A percentile compares a stretch with the other conserved stretches of the same genome.
These are phyloP conservation scores for Avicennia marina DNA, from an alignment of 257 asterid genomes.

Conservation along the genomic window DNA sequence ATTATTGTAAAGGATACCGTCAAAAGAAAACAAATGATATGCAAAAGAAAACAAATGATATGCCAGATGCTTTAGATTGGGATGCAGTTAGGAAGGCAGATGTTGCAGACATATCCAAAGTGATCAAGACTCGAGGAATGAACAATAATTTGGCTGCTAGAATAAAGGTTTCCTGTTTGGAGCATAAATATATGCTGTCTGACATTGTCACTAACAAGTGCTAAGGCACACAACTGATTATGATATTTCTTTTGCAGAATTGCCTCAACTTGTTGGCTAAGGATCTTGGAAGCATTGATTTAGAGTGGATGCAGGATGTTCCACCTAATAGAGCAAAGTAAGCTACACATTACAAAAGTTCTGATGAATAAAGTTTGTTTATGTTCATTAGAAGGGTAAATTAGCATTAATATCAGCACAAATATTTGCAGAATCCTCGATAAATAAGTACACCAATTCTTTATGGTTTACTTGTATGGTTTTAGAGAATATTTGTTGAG, in stretches of 20 bases:
- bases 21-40: neutral
- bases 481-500: conserved; percentile 91
- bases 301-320: conserved; percentile 92
- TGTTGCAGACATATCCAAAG: conserved; percentile 70
- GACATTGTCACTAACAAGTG: no score
- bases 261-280: conserved; percentile 74
- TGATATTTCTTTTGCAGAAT: conserved; percentile 68
- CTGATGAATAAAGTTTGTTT: conserved; percentile 8
- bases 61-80: conserved; percentile 97
- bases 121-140: conserved; percentile 95
- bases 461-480: no score
- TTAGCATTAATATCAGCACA: no score
- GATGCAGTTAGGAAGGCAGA: conserved; percentile 81
- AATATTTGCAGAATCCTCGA: no score
- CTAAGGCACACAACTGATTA: no score
- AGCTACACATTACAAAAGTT: conserved; percentile 22
- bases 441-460: no score
- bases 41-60: no score
- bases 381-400: no score
- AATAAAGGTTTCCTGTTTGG: conserved; percentile 51
- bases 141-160: conserved; percentile 88
- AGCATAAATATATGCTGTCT: no score
- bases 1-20: neutral
- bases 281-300: conserved; percentile 84
- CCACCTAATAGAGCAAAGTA: conserved; percentile 98